Conservation (phyloP, 768 basidiomycete species). For the Rhodotorula toruloides region DNA sequence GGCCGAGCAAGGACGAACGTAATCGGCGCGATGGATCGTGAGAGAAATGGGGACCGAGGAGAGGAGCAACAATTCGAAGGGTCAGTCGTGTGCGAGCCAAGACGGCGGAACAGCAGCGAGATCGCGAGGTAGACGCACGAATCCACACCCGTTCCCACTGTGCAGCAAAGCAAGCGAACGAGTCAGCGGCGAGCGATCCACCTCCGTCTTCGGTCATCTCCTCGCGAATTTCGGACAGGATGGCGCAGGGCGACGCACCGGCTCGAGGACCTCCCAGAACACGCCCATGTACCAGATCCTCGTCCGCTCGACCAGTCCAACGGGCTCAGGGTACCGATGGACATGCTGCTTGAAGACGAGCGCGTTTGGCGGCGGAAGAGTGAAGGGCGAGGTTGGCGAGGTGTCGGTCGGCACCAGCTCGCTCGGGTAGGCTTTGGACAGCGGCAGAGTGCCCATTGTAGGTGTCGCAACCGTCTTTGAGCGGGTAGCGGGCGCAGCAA, state of each 20-base stretch:
- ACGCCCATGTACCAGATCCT: neutral
- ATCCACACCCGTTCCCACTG: no score
- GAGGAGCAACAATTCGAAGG: no score
- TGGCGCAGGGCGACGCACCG: neutral
- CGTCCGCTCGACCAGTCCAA: neutral
- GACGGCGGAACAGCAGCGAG: no score
- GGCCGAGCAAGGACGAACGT: neutral
- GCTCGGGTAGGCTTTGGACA: neutral
- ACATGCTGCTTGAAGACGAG: constrained; percentile 2
- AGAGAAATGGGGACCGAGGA: neutral
- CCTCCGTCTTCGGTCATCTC: no score
- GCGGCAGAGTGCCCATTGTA: no score
- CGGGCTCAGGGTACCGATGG: neutral
- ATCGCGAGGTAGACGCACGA: no score
- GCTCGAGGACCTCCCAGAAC: neutral
- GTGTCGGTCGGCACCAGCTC: neutral
- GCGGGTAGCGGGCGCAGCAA: no score
- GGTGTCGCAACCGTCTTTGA: no score
- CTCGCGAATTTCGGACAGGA: no score
- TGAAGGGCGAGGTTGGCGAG: neutral
- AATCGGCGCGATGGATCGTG: neutral
- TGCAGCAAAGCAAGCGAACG: neutral
- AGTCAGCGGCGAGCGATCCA: no score
- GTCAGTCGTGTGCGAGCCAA: no score
- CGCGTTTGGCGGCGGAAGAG: neutral